A percentile compares a stretch with the other conserved stretches of the same genome.
Evolutionary conservation across 495 filamentous ascomycete species (phyloP).

Genomic region (Pseudoneurospora amorphoporcata): DNA sequence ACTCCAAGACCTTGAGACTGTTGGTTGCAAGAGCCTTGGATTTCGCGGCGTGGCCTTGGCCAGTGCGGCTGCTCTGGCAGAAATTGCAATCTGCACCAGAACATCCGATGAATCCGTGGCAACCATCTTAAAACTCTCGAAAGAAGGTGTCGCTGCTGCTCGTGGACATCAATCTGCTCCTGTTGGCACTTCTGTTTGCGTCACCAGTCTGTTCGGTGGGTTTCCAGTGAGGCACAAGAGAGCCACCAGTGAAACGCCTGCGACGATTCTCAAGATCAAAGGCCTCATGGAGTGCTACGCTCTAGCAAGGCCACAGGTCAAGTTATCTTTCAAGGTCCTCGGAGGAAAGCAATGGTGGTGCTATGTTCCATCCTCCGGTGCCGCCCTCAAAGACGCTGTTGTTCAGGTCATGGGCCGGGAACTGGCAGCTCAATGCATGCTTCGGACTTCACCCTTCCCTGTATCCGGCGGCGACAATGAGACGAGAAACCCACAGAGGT

Average conservation of each 20-base stretch:
- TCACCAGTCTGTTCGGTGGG: conserved; percentile 55
- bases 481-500: not conserved
- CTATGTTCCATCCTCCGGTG: conserved; percentile 53
- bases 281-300: conserved; percentile 65
- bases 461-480: not conserved
- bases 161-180: conserved; percentile 49
- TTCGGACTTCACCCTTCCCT: conserved; percentile 13
- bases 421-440: conserved; percentile 39
- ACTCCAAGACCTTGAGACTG: conserved; percentile 55
- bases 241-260: conserved; percentile 49
- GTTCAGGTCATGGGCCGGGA: conserved; percentile 61
- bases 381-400: conserved; percentile 53
- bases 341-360: conserved; percentile 58
- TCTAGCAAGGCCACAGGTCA: conserved; percentile 53
- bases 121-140: conserved; percentile 22
- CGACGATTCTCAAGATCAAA: conserved; percentile 53
- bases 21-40: conserved; percentile 63
- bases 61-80: conserved; percentile 59
- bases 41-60: conserved; percentile 86
- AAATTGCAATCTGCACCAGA: conserved; percentile 59
- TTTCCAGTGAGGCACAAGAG: conserved; percentile 68
- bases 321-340: conserved; percentile 58
- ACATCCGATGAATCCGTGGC: conserved; percentile 61
- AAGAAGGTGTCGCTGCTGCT: conserved; percentile 29
- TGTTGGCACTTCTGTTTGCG: conserved; percentile 66